Percentiles rank a stretch among this genome's conserved stretches.
Evolutionary conservation across 805 yeast genomes (phyloP).

Genomic region (Tetrapisispora nanseiensis): DNA sequence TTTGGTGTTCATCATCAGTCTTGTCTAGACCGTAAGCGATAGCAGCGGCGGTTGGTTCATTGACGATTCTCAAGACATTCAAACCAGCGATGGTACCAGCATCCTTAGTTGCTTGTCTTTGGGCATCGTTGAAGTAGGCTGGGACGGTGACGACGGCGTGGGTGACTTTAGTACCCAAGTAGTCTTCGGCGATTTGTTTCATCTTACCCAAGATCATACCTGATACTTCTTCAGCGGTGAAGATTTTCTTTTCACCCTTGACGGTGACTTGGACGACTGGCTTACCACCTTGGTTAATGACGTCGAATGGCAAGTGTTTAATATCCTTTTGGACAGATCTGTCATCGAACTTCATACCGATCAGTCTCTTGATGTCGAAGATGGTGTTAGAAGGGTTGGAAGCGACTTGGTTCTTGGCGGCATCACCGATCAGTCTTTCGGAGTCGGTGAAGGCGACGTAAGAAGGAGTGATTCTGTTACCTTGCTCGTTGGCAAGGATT

Average conservation of each 20-base stretch:
- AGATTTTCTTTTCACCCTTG: slow-evolving; percentile 63
- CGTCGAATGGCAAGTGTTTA: slow-evolving; percentile 71
- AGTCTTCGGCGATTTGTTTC: slow-evolving; percentile 89
- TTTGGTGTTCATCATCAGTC: slow-evolving; percentile 74
- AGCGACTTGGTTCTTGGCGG: slow-evolving; percentile 94
- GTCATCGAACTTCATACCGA: slow-evolving; percentile 74
- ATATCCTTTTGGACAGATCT: slow-evolving; percentile 70
- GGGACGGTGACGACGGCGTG: slow-evolving; percentile 92
- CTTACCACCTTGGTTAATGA: slow-evolving; percentile 63
- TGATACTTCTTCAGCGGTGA: slow-evolving; percentile 88
- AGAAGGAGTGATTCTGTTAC: slow-evolving; percentile 94
- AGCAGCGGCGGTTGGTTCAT: slow-evolving; percentile 96
- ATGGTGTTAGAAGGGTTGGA: slow-evolving; percentile 78
- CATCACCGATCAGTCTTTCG: slow-evolving; percentile 91
- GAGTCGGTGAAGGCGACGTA: slow-evolving; percentile 88
- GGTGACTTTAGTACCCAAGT: slow-evolving; percentile 72
- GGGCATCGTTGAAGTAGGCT: slow-evolving; percentile 89
- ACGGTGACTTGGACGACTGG: slow-evolving; percentile 72
- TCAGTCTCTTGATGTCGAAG: slow-evolving; percentile 85
- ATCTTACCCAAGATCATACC: slow-evolving; percentile 87
- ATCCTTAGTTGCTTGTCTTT: slow-evolving; percentile 89
- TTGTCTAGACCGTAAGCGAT: slow-evolving; percentile 92
- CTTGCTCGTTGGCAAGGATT: slow-evolving; percentile 91
- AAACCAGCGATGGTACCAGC: slow-evolving; percentile 79
- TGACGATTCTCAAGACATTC: slow-evolving; percentile 78